Percentiles rank a stretch among this genome's conserved stretches.
Evolutionary conservation across 2,329 filamentous ascomycete genomes (phyloP).

Genomic region (Claviceps lovelessii): DNA sequence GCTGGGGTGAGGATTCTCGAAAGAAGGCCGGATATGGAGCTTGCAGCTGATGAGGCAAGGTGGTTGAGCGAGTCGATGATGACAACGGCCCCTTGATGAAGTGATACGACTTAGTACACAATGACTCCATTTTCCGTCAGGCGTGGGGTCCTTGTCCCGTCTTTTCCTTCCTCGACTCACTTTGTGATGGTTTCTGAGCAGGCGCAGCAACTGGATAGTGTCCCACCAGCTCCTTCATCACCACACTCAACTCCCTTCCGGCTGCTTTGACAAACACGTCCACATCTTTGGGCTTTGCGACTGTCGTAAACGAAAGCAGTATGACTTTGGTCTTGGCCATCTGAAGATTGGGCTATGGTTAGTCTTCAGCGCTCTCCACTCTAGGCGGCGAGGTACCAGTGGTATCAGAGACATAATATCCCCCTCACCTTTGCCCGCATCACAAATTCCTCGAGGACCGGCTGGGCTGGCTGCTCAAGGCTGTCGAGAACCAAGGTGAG

Average conservation of each 20-base stretch:
- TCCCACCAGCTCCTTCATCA: conserved; percentile 46
- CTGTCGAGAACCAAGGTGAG: conserved; percentile 77
- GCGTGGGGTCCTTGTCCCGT: background rate
- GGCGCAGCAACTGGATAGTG: conserved; percentile 30
- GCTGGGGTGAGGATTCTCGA: conserved; percentile 51
- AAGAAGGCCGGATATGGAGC: conserved; percentile 53
- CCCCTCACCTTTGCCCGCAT: conserved; percentile 51
- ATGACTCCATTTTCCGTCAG: background rate
- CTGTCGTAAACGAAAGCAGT: conserved; percentile 64
- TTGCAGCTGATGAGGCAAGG: conserved; percentile 38
- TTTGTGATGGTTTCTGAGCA: conserved; percentile 23
- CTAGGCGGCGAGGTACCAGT: background rate
- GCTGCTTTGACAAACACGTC: conserved; percentile 54
- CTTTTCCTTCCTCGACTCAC: conserved; percentile 21
- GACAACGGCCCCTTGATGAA: conserved; percentile 48
- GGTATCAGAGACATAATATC: background rate
- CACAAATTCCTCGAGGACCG: conserved; percentile 60
- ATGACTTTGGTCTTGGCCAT: conserved; percentile 54
- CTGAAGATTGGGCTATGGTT: conserved; percentile 14
- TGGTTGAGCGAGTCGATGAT: conserved; percentile 69
- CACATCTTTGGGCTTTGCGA: conserved; percentile 47
- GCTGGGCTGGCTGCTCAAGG: conserved; percentile 63
- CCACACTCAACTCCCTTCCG: conserved; percentile 39
- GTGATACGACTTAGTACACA: background rate
- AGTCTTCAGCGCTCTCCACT: background rate